phyloP scores from a whole-genome alignment of 352 stramenopile species.

The Peronospora belbahrii region DNA sequence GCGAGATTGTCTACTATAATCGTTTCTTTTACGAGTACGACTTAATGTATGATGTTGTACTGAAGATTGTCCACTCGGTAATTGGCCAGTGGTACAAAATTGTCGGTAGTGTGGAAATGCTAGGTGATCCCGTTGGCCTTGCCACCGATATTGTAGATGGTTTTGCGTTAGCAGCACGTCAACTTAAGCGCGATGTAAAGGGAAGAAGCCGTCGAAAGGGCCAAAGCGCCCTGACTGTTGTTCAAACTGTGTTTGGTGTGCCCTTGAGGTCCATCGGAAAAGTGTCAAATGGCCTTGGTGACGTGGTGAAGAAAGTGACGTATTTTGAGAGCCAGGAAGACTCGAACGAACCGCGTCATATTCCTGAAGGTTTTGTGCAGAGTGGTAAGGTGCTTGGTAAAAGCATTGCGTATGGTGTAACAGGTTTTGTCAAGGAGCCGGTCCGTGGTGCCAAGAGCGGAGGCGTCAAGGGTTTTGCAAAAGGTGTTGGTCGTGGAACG shows the following conservation, averaged over 20 bases:
- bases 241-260: constrained; percentile 76
- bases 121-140: constrained; percentile 77
- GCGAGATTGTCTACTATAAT: constrained; percentile 63
- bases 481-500: constrained; percentile 70
- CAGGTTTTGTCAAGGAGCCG: constrained; percentile 76
- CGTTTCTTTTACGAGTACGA: constrained; percentile 85
- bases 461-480: constrained; percentile 77
- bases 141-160: constrained; percentile 82
- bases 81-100: constrained; percentile 87
- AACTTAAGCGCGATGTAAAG: constrained; percentile 73
- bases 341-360: constrained; percentile 53
- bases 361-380: constrained; percentile 70
- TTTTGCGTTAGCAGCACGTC: constrained; percentile 66
- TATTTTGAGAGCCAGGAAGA: constrained; percentile 78
- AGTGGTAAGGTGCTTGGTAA: constrained; percentile 69
- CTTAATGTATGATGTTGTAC: constrained; percentile 63
- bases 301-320: constrained; percentile 81
- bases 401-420: constrained; percentile 67
- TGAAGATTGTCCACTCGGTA: constrained; percentile 64
- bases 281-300: constrained; percentile 75
- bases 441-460: constrained; percentile 63
- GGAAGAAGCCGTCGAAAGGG: constrained; percentile 78
- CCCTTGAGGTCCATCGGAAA: constrained; percentile 72
- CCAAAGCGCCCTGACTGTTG: constrained; percentile 67
- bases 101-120: constrained; percentile 76